Evolutionary conservation across 495 filamentous ascomycete species (phyloP), one percentile per base, ranked within the genome.

Genomic region (Hypoxylon trugodes): DNA sequence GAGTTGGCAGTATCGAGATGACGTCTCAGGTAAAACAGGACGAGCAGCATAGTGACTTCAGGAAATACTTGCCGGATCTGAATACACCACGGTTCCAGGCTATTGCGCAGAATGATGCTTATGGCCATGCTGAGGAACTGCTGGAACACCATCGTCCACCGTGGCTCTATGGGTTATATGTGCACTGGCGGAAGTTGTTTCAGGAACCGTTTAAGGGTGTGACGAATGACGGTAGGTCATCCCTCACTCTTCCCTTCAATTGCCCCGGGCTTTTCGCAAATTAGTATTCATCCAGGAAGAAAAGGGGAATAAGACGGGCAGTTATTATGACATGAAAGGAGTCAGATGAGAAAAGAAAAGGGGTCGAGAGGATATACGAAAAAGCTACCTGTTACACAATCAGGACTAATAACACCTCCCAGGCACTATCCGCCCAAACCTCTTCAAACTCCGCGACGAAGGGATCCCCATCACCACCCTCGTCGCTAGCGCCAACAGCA

Each of bases 121-220:
- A 87, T 53, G 82, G 86, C 59, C 89, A 90, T 61, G 85, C 86
- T 1, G 73, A 80, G 21, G 82, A 74, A 15, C 88, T 90, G 70
- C 83, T 84, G 62, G 80, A 82, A 15, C 71, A 75, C 28, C 82
- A 84, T 16, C 72, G 77, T 15, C 88, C 88, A 16, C 88, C 87
- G 3, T 91, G 88, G 88, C 75, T 91, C 38, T 84, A 88, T 66
- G 83, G 77, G 0, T 73, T 90, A 38, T 90, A 87, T 50, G 77
- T 82, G 69, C 83, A 89, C 69, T 91, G 89, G 89, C 56, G 78
- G 62, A 82, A 87, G 59, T 72, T 90, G 35, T 77, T 85, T 53
- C 73, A 86, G 54, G 86, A 90, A 75, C 89, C 89, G 2, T 91
- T 87, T 67, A 86, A 85, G 74, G 89, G 89, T 3, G 78, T 92